Conservation (phyloP, 1,284 basidiomycete genomes). For the Pseudomicrostroma phylloplanum region DNA sequence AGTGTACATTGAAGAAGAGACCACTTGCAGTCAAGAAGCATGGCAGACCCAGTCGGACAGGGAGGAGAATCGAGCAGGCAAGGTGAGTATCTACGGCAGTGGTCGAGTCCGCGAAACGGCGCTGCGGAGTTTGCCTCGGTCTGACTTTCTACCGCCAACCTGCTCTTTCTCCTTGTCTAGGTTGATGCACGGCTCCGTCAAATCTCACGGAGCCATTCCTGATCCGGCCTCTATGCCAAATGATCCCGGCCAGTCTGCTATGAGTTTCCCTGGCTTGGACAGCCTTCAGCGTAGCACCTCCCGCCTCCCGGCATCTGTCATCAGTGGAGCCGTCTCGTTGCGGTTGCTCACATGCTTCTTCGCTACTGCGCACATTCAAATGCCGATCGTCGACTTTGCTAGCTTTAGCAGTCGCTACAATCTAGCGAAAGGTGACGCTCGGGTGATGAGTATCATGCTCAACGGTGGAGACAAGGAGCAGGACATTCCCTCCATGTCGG, state of each 20-base stretch:
- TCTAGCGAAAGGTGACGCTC: conserved; percentile 31
- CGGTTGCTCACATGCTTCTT: conserved; percentile 44
- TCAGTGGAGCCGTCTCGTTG: conserved; percentile 31
- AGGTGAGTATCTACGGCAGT: conserved; percentile 2
- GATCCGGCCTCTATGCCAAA: conserved; percentile 2
- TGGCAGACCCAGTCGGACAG: conserved; percentile 38
- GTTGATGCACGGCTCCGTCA: conserved; percentile 36
- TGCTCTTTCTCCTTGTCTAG: conserved; percentile 3
- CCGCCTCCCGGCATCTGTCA: conserved; percentile 14
- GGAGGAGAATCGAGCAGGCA: conserved; percentile 47
- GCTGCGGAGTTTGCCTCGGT: no score
- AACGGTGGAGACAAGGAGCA: conserved; percentile 33
- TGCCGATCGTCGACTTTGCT: conserved; percentile 38
- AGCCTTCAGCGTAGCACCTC: no score
- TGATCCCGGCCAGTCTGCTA: not conserved
- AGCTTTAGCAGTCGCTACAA: conserved; percentile 42
- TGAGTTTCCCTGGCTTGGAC: not conserved
- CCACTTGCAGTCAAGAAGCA: no score
- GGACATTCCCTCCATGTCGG: conserved; percentile 13
- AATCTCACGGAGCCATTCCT: not conserved
- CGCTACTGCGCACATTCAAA: conserved; percentile 37
- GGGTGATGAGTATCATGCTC: conserved; percentile 42
- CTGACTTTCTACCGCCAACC: not conserved
- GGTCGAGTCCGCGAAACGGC: not conserved
- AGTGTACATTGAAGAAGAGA: no score